Evolutionary conservation across 176 grass and related monocot species (phyloP).

Genomic region (Eremochloa ophiuroides): DNA sequence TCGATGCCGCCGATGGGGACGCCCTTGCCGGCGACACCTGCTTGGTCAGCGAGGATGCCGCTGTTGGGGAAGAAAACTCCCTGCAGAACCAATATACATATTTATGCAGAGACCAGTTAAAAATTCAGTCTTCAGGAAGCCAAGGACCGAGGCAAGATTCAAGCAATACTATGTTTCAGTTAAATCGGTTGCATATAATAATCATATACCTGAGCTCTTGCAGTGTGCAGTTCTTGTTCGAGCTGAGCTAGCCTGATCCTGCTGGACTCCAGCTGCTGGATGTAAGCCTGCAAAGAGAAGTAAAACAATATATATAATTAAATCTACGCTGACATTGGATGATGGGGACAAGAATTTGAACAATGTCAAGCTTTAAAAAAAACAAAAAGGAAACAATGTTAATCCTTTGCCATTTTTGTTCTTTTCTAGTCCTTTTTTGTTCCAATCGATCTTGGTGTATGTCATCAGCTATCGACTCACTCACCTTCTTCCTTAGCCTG

Average conservation of each 20-base stretch:
- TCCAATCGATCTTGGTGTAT: neutral
- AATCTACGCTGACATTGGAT: neutral
- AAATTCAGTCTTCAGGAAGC: neutral
- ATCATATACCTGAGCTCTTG: slow-evolving; percentile 61
- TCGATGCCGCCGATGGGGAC: slow-evolving; percentile 49
- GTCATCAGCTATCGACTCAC: neutral
- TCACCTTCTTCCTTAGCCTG: slow-evolving; percentile 93
- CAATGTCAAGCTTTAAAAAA: neutral
- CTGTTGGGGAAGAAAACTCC: slow-evolving; percentile 49
- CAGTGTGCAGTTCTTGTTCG: slow-evolving; percentile 82
- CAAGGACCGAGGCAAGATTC: neutral
- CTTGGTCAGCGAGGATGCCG: slow-evolving; percentile 49
- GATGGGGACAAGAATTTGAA: neutral
- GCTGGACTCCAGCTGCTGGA: slow-evolving; percentile 93
- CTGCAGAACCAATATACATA: neutral
- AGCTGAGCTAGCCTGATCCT: slow-evolving; percentile 86
- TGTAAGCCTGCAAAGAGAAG: slow-evolving; percentile 68
- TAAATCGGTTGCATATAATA: neutral
- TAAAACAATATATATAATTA: neutral
- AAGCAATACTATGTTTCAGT: neutral
- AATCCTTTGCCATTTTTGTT: neutral
- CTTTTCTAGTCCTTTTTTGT: neutral
- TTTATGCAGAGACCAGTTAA: neutral
- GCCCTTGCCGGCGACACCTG: slow-evolving; percentile 48
- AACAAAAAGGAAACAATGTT: neutral